phyloP scores from a whole-genome alignment of 2,329 filamentous ascomycete species.

The Pseudogymnoascus sp. region DNA sequence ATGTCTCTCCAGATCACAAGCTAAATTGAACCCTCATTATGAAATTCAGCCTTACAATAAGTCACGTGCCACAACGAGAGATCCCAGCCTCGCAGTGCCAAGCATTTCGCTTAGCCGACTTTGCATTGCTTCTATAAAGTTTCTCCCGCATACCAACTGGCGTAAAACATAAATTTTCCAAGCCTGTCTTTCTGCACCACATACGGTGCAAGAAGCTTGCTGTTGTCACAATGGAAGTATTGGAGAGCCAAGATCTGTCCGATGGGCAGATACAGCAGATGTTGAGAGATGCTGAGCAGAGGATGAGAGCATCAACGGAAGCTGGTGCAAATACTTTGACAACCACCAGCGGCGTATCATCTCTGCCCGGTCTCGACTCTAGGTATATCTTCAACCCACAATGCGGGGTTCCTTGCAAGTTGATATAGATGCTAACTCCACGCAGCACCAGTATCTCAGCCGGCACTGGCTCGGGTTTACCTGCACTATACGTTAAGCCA shows the following conservation, averaged over 20 bases:
- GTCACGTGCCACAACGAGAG: background rate
- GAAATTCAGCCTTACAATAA: background rate
- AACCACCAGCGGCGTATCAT: constrained; percentile 17
- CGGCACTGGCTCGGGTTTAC: constrained; percentile 17
- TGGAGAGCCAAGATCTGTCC: constrained; percentile 40
- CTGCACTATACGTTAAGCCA: constrained; percentile 48
- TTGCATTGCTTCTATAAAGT: constrained; percentile 9
- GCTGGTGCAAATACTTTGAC: constrained; percentile 19
- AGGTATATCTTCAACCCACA: constrained; percentile 4
- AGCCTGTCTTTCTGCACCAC: constrained; percentile 6
- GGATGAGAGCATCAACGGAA: constrained; percentile 40
- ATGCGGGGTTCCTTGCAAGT: background rate
- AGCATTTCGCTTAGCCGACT: constrained; percentile 3
- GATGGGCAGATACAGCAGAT: constrained; percentile 59
- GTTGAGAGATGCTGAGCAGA: constrained; percentile 54
- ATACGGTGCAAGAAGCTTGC: constrained; percentile 3
- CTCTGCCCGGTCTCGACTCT: constrained; percentile 1
- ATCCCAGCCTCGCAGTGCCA: background rate
- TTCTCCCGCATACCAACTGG: background rate
- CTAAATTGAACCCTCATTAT: background rate
- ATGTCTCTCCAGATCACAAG: background rate
- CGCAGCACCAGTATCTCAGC: constrained; percentile 6
- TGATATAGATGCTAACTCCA: background rate
- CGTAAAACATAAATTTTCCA: constrained; percentile 5
- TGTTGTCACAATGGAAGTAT: background rate